Evolutionary conservation across 148 eudicot species (phyloP).

Genomic region (Suaeda aralocaspica): DNA sequence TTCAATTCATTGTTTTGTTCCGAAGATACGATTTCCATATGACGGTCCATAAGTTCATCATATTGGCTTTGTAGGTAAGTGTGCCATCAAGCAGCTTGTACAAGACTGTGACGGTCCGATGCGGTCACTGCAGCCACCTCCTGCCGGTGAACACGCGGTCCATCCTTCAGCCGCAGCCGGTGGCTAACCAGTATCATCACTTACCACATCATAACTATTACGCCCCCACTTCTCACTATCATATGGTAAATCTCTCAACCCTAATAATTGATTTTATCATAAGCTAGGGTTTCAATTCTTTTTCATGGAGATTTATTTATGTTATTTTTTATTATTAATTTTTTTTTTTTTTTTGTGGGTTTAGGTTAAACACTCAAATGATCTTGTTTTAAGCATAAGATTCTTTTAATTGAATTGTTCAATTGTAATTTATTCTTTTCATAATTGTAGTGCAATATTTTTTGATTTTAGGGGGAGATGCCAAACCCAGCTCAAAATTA

Average conservation of each 20-base stretch:
- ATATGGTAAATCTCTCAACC: slow-evolving; percentile 32
- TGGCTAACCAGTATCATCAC: slow-evolving; percentile 37
- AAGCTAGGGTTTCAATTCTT: slow-evolving; percentile 9
- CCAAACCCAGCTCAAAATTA: slow-evolving; percentile 20
- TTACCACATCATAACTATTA: slow-evolving; percentile 44
- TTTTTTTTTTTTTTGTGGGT: background rate
- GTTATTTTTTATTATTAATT: background rate
- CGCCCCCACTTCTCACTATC: slow-evolving; percentile 52
- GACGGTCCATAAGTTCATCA: too few species aligned
- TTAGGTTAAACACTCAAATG: background rate
- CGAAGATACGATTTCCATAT: too few species aligned
- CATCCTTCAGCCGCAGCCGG: slow-evolving; percentile 36
- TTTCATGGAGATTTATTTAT: too few species aligned
- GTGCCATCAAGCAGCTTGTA: slow-evolving; percentile 80
- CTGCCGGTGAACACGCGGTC: slow-evolving; percentile 63
- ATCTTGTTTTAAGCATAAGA: background rate
- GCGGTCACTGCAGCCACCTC: slow-evolving; percentile 84
- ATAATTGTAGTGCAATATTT: too few species aligned
- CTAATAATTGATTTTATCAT: background rate
- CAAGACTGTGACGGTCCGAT: slow-evolving; percentile 83
- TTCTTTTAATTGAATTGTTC: background rate
- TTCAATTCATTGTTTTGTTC: too few species aligned
- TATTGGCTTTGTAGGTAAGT: slow-evolving; percentile 85
- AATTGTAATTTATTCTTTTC: too few species aligned
- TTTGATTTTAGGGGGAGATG: slow-evolving; percentile 16